Evolutionary conservation across 805 yeast species (phyloP).

Genomic region (Naumovozyma dairenensis): DNA sequence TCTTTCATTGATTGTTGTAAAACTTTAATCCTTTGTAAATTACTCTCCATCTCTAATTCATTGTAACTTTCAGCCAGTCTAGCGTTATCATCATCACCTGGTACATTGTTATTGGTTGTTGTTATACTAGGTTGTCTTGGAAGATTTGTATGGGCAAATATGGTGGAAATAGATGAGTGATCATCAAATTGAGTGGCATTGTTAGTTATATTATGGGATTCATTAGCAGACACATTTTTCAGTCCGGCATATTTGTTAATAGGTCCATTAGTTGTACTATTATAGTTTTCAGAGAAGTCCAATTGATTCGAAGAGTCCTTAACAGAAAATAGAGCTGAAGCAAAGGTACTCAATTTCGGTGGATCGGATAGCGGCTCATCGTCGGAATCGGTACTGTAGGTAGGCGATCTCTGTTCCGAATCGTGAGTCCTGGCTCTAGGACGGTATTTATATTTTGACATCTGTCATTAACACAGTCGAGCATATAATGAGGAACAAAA

Average conservation of each 20-base stretch:
- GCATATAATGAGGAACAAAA: too few relatives aligned
- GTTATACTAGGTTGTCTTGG: conserved; percentile 21
- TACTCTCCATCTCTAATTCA: conserved; percentile 1
- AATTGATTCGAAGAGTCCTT: too few relatives aligned
- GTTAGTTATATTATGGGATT: too few relatives aligned
- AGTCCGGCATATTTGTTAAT: too few relatives aligned
- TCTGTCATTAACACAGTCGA: too few relatives aligned
- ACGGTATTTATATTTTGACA: conserved; percentile 9
- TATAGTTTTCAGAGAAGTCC: too few relatives aligned
- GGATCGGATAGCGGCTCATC: conserved; percentile 23
- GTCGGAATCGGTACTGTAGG: conserved; percentile 9
- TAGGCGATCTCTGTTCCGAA: not conserved
- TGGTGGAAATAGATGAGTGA: conserved; percentile 13
- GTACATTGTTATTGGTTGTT: conserved; percentile 15
- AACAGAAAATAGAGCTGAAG: conserved; percentile 22
- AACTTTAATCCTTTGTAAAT: conserved; percentile 13
- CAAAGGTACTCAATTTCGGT: conserved; percentile 26
- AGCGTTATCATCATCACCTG: too few relatives aligned
- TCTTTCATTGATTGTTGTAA: conserved; percentile 22
- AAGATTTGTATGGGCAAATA: conserved; percentile 13
- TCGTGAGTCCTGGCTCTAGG: conserved; percentile 3
- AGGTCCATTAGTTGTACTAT: too few relatives aligned
- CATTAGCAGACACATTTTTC: too few relatives aligned
- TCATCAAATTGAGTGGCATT: not conserved
- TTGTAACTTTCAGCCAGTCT: too few relatives aligned